A percentile compares a stretch with the other conserved stretches of the same genome.
These are phyloP conservation scores for Colletotrichum horii DNA, from an alignment of 2,329 filamentous ascomycete genomes.

Conservation along the genomic window DNA sequence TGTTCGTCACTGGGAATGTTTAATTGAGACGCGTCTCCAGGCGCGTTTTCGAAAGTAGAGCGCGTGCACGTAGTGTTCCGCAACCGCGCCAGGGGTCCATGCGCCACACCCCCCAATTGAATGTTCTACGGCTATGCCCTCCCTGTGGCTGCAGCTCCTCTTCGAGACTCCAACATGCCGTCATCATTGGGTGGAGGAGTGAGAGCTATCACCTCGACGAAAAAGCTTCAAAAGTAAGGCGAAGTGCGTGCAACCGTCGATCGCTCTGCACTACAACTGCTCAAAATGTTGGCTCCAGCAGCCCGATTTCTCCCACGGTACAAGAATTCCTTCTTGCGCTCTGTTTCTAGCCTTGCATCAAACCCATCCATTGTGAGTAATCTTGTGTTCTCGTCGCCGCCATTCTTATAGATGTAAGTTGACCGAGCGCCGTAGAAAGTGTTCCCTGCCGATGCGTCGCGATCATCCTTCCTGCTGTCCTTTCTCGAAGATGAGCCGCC, in stretches of 20 bases:
- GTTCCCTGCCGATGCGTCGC: constrained; percentile 52
- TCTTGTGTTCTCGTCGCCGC: background rate
- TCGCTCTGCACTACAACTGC: background rate
- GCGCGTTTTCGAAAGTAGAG: background rate
- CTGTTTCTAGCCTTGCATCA: constrained; percentile 51
- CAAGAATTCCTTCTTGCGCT: constrained; percentile 27
- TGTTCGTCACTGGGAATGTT: background rate
- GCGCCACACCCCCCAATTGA: background rate
- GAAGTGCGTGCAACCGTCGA: background rate
- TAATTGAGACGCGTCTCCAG: constrained; percentile 23
- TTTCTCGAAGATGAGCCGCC: constrained; percentile 65
- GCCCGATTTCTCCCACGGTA: constrained; percentile 26
- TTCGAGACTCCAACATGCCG: background rate
- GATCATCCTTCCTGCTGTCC: constrained; percentile 59
- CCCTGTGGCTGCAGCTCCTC: background rate
- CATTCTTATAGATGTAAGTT: constrained; percentile 6
- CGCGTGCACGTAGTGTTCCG: background rate
- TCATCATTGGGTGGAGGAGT: background rate
- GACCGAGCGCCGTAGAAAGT: constrained; percentile 53
- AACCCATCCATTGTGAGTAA: constrained; percentile 60
- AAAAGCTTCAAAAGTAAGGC: background rate
- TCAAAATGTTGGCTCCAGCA: constrained; percentile 35
- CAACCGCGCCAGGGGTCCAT: background rate
- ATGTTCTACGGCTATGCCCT: background rate
- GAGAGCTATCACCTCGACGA: background rate